phyloP scores from a whole-genome alignment of 2,329 filamentous ascomycete species.

The Scopulariopsis brevicaulis region DNA sequence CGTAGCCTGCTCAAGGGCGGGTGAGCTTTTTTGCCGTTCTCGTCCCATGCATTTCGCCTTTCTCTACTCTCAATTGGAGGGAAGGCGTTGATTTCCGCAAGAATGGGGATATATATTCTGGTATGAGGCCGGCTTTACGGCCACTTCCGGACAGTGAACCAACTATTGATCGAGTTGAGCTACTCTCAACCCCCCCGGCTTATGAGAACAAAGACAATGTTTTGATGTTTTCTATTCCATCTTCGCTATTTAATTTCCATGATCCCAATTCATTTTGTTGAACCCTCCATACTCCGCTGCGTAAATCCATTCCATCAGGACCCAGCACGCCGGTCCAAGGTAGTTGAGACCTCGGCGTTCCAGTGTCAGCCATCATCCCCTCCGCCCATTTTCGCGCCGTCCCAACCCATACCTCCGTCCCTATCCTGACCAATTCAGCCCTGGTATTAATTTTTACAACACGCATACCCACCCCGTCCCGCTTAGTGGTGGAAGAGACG shows the following conservation, averaged over 20 bases:
- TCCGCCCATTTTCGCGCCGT: slow-evolving; percentile 40
- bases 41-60: too few species aligned
- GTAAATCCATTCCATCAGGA: not conserved
- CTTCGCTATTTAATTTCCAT: not conserved
- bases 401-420: too few species aligned
- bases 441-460: not conserved
- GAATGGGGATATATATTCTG: not conserved
- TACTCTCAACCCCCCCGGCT: not conserved
- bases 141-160: too few species aligned
- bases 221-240: not conserved
- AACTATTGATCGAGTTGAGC: not conserved
- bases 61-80: too few species aligned
- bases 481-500: slow-evolving; percentile 87
- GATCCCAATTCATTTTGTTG: not conserved
- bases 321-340: slow-evolving; percentile 5
- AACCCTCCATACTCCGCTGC: slow-evolving; percentile 1
- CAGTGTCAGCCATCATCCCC: slow-evolving; percentile 84
- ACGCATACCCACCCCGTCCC: not conserved
- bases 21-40: too few species aligned
- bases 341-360: slow-evolving; percentile 39
- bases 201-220: not conserved
- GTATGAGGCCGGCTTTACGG: too few species aligned
- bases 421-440: not conserved
- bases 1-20: too few species aligned
- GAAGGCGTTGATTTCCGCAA: not conserved